These are phyloP conservation scores for Lichtheimia ornata DNA, from an alignment of 371 early-diverging fungal genomes.

Conservation along the genomic window DNA sequence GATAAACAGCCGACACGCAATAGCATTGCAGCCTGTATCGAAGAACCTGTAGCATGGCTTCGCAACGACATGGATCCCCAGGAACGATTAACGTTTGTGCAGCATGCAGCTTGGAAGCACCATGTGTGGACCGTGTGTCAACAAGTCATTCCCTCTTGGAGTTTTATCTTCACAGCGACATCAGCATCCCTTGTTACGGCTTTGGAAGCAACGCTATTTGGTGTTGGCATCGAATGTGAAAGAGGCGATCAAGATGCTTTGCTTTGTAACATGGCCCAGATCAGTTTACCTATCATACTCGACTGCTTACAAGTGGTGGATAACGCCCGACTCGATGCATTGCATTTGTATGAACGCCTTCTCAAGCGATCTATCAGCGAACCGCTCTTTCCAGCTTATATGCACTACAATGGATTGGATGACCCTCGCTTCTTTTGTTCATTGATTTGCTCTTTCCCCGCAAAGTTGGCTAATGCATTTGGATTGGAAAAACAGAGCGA, in stretches of 20 bases:
- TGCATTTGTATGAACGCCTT: conserved; percentile 3
- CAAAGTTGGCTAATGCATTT: conserved; percentile 30
- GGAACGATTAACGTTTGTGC: neutral
- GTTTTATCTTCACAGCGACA: conserved; percentile 14
- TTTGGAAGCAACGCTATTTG: conserved; percentile 2
- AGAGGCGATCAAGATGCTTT: conserved; percentile 2
- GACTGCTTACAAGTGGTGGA: conserved; percentile 22
- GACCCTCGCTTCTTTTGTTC: conserved; percentile 21
- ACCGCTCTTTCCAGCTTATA: neutral
- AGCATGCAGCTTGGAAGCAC: conserved; percentile 24
- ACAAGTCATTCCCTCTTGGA: conserved; percentile 29
- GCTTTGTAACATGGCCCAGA: conserved; percentile 10
- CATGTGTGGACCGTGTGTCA: conserved; percentile 29
- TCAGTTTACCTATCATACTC: conserved; percentile 21
- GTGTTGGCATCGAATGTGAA: neutral
- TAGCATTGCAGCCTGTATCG: neutral
- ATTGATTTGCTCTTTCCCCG: conserved; percentile 33
- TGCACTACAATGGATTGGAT: neutral
- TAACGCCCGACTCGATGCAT: conserved; percentile 6
- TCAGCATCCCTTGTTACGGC: neutral
- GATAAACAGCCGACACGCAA: conserved; percentile 1
- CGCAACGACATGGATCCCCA: conserved; percentile 8
- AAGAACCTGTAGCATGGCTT: conserved; percentile 5
- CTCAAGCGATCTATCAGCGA: neutral
- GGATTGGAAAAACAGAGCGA: conserved; percentile 15